Conservation (phyloP, 2,329 filamentous ascomycete genomes). For the Cercospora sp. region DNA sequence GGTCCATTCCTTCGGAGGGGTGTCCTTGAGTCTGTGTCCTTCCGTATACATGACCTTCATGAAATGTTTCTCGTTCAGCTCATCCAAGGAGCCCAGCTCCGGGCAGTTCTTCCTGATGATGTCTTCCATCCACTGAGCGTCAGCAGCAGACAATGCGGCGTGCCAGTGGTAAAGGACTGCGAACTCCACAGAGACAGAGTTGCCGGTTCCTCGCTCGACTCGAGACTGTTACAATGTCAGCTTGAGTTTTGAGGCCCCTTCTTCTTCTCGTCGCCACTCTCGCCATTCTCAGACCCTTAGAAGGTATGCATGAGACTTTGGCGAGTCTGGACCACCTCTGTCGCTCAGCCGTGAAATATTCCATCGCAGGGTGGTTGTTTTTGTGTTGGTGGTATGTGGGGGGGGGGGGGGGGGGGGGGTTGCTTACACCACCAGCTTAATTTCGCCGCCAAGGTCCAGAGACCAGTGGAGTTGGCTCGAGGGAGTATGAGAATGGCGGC, state of each 20-base stretch:
- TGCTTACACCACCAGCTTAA: conserved; percentile 42
- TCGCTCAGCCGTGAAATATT: too few species aligned
- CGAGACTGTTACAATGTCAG: conserved; percentile 26
- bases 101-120: conserved; percentile 40
- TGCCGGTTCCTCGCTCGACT: conserved; percentile 47
- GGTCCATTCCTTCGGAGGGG: conserved; percentile 42
- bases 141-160: conserved; percentile 36
- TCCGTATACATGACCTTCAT: conserved; percentile 42
- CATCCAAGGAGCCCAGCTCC: conserved; percentile 46
- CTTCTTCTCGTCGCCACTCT: too few species aligned
- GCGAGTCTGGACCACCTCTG: too few species aligned
- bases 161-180: conserved; percentile 49
- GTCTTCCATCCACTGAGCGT: conserved; percentile 50
- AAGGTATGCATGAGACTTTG: too few species aligned
- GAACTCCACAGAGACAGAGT: conserved; percentile 50
- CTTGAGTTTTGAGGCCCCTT: neutral
- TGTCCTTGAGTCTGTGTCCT: conserved; percentile 41
- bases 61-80: conserved; percentile 47
- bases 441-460: conserved; percentile 49
- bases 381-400: too few species aligned
- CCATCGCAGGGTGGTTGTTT: too few species aligned
- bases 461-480: conserved; percentile 50
- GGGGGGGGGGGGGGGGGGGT: neutral
- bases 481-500: conserved; percentile 50
- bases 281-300: too few species aligned